phyloP scores from a whole-genome alignment of 164 flowering plant species.

The Piper longum region DNA sequence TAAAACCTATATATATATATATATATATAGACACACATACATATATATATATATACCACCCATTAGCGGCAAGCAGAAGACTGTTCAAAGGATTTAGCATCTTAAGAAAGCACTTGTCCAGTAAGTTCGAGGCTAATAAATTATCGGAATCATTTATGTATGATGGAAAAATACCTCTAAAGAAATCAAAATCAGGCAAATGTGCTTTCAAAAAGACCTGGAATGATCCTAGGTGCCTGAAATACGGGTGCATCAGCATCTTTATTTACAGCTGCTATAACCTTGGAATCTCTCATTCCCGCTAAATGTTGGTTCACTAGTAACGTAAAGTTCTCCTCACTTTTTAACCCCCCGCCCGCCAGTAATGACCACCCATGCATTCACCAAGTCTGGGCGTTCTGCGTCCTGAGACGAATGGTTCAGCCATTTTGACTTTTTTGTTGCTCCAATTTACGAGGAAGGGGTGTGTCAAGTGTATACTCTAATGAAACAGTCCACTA shows the following conservation, averaged over 20 bases:
- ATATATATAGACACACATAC: neutral
- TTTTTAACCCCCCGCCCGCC: conserved; percentile 89
- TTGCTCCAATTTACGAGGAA: too few species aligned
- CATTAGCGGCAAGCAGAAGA: neutral
- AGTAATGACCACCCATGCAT: conserved; percentile 75
- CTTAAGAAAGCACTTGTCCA: neutral
- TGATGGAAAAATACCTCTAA: neutral
- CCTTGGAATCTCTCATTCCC: conserved; percentile 91
- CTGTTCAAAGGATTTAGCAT: neutral
- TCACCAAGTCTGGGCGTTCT: conserved; percentile 90
- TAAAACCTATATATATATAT: neutral
- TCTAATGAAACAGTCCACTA: neutral
- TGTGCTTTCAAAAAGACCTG: neutral
- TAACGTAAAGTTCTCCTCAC: conserved; percentile 86
- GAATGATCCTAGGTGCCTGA: conserved; percentile 38
- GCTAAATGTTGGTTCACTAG: conserved; percentile 93
- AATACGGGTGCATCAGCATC: conserved; percentile 97
- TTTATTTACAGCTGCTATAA: conserved; percentile 94
- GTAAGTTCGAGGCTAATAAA: neutral
- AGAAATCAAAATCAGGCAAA: neutral
- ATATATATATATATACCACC: neutral
- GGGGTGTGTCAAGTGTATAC: neutral
- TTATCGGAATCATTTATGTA: neutral
- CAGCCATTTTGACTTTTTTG: conserved; percentile 63
- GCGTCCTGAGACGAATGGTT: conserved; percentile 50